A percentile compares a stretch with the other conserved stretches of the same genome.
Evolutionary conservation across 495 filamentous ascomycete species (phyloP).

Genomic region (Neurospora intermedia): DNA sequence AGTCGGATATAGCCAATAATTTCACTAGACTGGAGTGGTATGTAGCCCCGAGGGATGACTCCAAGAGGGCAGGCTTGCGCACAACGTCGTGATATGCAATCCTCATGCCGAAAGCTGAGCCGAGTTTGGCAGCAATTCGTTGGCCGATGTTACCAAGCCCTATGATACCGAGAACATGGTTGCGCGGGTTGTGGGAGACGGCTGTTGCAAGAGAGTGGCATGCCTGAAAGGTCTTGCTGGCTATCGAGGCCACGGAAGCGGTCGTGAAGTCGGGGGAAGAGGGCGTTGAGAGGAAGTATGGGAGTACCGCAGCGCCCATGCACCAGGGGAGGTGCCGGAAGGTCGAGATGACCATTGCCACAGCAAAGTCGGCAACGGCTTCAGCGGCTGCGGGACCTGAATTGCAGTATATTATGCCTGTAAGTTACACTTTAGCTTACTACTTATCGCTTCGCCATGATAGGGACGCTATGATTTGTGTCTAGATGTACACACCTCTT

Average conservation of each 20-base stretch:
- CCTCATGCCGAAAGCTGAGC: slow-evolving; percentile 52
- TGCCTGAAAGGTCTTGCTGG: slow-evolving; percentile 30
- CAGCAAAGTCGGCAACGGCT: slow-evolving; percentile 54
- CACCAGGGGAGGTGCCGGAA: slow-evolving; percentile 57
- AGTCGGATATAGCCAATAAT: slow-evolving; percentile 49
- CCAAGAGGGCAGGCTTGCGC: slow-evolving; percentile 39
- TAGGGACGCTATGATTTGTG: neutral
- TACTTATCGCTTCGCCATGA: neutral
- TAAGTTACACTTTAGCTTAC: neutral
- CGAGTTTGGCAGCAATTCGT: slow-evolving; percentile 52
- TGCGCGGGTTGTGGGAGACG: slow-evolving; percentile 47
- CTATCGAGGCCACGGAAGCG: neutral
- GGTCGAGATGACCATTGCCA: slow-evolving; percentile 52
- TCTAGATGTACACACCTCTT: slow-evolving; percentile 46
- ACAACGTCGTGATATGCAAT: slow-evolving; percentile 58
- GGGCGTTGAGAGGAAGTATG: slow-evolving; percentile 8
- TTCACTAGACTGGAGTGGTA: slow-evolving; percentile 42
- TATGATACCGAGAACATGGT: slow-evolving; percentile 47
- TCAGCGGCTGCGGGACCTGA: slow-evolving; percentile 57
- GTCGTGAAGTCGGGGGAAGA: neutral
- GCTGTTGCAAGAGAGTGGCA: slow-evolving; percentile 49
- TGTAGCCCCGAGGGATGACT: slow-evolving; percentile 34
- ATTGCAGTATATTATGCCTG: slow-evolving; percentile 65
- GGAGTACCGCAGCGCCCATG: slow-evolving; percentile 39
- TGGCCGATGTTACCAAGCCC: slow-evolving; percentile 62